Conservation (phyloP, 441 rosid species). For the Pelargonium fulgidum region DNA sequence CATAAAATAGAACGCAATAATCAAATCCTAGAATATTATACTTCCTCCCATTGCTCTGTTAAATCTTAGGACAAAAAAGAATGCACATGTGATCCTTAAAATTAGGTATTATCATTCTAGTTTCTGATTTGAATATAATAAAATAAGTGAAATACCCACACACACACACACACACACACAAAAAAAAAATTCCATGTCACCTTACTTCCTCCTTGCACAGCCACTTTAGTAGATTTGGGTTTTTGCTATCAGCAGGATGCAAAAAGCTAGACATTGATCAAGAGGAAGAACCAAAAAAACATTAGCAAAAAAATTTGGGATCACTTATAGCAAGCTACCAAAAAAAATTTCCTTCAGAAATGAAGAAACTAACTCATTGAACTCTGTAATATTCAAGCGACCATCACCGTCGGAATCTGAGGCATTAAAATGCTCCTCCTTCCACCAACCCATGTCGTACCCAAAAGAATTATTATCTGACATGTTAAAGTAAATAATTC, state of each 20-base stretch:
- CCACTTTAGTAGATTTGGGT: slow-evolving; percentile 65
- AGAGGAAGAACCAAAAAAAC: slow-evolving; percentile 11
- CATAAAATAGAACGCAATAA: neutral
- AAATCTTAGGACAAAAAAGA: no score
- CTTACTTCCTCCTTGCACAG: slow-evolving; percentile 92
- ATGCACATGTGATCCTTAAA: neutral
- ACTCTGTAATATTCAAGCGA: slow-evolving; percentile 70
- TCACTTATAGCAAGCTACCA: neutral
- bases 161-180: no score
- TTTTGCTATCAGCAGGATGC: slow-evolving; percentile 92
- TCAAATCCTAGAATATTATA: neutral
- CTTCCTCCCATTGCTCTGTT: no score
- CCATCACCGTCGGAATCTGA: slow-evolving; percentile 94
- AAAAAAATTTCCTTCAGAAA: neutral
- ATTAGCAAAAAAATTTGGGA: slow-evolving; percentile 11
- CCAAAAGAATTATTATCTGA: slow-evolving; percentile 60
- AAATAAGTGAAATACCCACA: neutral
- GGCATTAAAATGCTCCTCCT: slow-evolving; percentile 86
- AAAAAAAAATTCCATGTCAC: slow-evolving; percentile 30
- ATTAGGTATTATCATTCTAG: neutral
- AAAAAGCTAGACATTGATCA: slow-evolving; percentile 51
- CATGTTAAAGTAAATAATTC: neutral
- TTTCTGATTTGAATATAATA: neutral
- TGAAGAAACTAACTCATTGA: slow-evolving; percentile 66
- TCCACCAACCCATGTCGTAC: slow-evolving; percentile 98